Percentiles rank a stretch among this genome's conserved stretches.
Conservation (phyloP, 2,329 filamentous ascomycete genomes). For the Aspergillus tubingensis region DNA sequence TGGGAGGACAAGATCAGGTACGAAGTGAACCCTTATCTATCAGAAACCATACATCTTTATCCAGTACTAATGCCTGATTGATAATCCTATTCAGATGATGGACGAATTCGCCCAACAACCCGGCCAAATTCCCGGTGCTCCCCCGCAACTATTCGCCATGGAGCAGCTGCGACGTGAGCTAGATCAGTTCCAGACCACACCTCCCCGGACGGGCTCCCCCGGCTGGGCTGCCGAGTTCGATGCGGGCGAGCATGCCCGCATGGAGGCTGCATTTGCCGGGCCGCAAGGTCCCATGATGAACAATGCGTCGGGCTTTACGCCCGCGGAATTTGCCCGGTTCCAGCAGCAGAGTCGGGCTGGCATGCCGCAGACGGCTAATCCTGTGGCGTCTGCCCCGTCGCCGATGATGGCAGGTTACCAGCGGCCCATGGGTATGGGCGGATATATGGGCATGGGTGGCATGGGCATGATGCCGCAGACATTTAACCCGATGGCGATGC, state of each 20-base stretch:
- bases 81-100: conserved; percentile 68
- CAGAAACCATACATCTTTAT: not conserved
- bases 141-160: conserved; percentile 63
- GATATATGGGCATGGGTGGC: conserved; percentile 46
- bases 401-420: conserved; percentile 62
- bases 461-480: conserved; percentile 55
- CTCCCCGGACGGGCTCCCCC: conserved; percentile 56
- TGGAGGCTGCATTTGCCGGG: conserved; percentile 72
- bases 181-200: conserved; percentile 53
- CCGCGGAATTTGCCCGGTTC: conserved; percentile 86
- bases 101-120: conserved; percentile 87
- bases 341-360: conserved; percentile 69
- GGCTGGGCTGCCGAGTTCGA: conserved; percentile 68
- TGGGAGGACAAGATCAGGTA: conserved; percentile 73
- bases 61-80: conserved; percentile 28
- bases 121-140: conserved; percentile 59
- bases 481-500: conserved; percentile 53
- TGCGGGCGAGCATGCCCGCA: conserved; percentile 62
- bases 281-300: conserved; percentile 44
- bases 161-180: conserved; percentile 67
- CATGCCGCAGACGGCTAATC: conserved; percentile 62
- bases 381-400: conserved; percentile 51
- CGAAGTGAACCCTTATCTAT: conserved; percentile 8
- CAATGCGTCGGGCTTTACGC: conserved; percentile 64
- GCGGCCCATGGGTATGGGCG: conserved; percentile 49